Evolutionary conservation across 441 rosid genomes (phyloP).

Genomic region (Mallotus repandus): DNA sequence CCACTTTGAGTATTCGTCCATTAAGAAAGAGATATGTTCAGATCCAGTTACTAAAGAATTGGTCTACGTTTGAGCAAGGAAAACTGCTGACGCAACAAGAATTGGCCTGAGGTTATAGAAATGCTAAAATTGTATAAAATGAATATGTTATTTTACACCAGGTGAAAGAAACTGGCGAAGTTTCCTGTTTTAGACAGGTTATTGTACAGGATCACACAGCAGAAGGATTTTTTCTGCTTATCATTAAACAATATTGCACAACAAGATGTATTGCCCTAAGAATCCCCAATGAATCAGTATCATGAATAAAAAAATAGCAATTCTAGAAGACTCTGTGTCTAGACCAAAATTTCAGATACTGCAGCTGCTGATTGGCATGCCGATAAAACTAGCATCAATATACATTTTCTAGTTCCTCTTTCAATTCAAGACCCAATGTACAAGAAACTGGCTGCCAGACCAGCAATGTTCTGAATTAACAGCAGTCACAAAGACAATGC

Average conservation of each 20-base stretch:
- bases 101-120: not conserved
- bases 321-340: not conserved
- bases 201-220: not conserved
- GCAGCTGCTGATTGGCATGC: not conserved
- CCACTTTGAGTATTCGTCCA: too few species aligned
- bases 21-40: too few species aligned
- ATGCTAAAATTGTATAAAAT: not conserved
- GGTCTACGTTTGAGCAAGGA: too few species aligned
- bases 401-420: slow-evolving; percentile 3
- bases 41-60: too few species aligned
- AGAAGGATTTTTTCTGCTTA: not conserved
- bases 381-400: not conserved
- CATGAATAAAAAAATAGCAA: not conserved
- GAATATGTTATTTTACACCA: too few species aligned
- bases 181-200: not conserved
- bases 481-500: not conserved
- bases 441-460: not conserved
- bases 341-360: not conserved
- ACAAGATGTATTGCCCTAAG: not conserved
- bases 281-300: not conserved
- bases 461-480: not conserved
- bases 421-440: not conserved
- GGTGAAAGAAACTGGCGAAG: too few species aligned
- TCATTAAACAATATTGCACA: not conserved
- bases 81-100: too few species aligned